These are phyloP conservation scores for Cryomyces antarcticus DNA, from an alignment of 495 filamentous ascomycete species.

Conservation along the genomic window DNA sequence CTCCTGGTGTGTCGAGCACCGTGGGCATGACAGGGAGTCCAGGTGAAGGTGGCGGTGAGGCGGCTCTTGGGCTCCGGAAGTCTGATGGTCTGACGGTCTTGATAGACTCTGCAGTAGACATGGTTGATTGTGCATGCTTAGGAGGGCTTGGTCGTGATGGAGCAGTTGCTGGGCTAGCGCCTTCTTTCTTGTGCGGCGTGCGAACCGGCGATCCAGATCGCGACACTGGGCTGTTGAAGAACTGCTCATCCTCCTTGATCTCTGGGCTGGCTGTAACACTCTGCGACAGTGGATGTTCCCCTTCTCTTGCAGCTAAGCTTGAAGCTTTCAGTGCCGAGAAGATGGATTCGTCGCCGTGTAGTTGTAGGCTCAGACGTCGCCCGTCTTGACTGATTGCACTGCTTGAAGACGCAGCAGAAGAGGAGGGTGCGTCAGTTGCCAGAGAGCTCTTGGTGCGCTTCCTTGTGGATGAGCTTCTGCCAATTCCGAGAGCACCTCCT, in stretches of 20 bases:
- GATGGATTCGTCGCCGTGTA: constrained; percentile 50
- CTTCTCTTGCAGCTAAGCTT: constrained; percentile 13
- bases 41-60: constrained; percentile 11
- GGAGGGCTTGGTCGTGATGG: constrained; percentile 21
- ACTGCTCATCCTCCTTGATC: constrained; percentile 21
- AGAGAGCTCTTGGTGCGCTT: constrained; percentile 15
- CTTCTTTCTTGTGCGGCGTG: constrained; percentile 10
- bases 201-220: constrained; percentile 15
- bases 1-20: constrained; percentile 27
- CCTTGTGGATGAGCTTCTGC: constrained; percentile 5
- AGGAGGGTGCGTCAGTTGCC: constrained; percentile 8
- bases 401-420: constrained; percentile 22
- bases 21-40: constrained; percentile 25
- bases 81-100: constrained; percentile 27
- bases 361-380: constrained; percentile 46
- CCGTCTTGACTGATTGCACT: constrained; percentile 33
- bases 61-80: constrained; percentile 7
- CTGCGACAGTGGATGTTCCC: constrained; percentile 65
- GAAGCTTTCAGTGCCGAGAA: constrained; percentile 30
- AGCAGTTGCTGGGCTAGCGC: too few species aligned
- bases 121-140: constrained; percentile 31
- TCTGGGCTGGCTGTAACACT: constrained; percentile 62
- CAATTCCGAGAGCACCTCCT: constrained; percentile 13
- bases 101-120: constrained; percentile 41
- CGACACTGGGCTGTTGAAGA: constrained; percentile 19